Conservation (phyloP, 164 flowering plant species). For the Litsea cubeba region DNA sequence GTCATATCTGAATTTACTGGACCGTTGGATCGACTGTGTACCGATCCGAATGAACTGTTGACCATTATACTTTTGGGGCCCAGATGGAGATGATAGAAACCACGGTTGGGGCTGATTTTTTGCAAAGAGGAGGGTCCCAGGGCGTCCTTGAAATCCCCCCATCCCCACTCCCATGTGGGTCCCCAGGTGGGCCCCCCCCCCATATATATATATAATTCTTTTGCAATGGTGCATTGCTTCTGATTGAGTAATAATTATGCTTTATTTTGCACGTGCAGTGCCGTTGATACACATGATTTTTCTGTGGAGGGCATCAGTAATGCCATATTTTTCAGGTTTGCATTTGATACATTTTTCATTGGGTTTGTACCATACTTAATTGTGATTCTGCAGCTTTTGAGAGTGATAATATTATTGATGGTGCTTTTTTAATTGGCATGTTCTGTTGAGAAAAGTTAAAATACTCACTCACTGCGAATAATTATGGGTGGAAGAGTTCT, state of each 20-base stretch:
- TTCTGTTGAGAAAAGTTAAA: neutral
- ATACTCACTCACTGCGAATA: neutral
- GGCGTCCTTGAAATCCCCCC: too few relatives aligned
- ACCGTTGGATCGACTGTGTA: too few relatives aligned
- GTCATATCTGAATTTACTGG: too few relatives aligned
- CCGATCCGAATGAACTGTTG: too few relatives aligned
- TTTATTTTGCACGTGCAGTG: slow-evolving; percentile 30
- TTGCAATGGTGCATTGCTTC: neutral
- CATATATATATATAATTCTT: neutral
- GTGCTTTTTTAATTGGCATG: neutral
- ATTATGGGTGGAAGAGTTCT: neutral
- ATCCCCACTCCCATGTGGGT: too few relatives aligned
- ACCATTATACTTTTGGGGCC: too few relatives aligned
- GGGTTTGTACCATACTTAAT: neutral
- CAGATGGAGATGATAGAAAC: too few relatives aligned
- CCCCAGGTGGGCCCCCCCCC: too few relatives aligned
- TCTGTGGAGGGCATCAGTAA: slow-evolving; percentile 10
- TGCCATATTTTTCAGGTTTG: slow-evolving; percentile 33
- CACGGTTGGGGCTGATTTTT: too few relatives aligned
- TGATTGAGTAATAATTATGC: slow-evolving; percentile 7
- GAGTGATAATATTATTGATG: neutral
- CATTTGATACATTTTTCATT: slow-evolving; percentile 3
- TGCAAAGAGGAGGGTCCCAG: too few relatives aligned
- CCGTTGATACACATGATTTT: slow-evolving; percentile 13
- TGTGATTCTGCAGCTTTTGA: neutral